phyloP scores from a whole-genome alignment of 129 eudicot genomes.

The Oenanthe sinensis region DNA sequence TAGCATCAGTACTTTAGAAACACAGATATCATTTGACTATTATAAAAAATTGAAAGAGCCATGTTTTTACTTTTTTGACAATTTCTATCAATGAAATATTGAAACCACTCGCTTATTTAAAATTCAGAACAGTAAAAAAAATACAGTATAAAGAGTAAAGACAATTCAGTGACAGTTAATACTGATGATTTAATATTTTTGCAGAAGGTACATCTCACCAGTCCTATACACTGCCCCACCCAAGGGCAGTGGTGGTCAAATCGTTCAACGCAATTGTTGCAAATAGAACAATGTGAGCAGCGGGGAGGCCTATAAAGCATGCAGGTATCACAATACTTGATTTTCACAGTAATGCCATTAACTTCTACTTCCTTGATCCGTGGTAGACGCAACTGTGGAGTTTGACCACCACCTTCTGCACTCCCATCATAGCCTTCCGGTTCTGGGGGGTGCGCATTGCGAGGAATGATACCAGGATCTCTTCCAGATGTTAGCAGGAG shows the following conservation, averaged over 20 bases:
- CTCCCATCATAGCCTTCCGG: constrained; percentile 84
- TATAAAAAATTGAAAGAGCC: not conserved
- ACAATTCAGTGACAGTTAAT: not conserved
- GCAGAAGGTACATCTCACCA: constrained; percentile 45
- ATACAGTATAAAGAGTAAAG: not conserved
- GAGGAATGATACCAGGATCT: constrained; percentile 99
- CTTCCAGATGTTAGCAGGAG: constrained; percentile 90
- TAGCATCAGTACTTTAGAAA: not conserved
- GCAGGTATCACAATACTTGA: constrained; percentile 97
- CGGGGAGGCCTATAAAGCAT: constrained; percentile 99
- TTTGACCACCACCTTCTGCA: constrained; percentile 73
- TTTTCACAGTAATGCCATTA: constrained; percentile 81
- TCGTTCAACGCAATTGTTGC: constrained; percentile 95
- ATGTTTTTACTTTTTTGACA: not conserved
- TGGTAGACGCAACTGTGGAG: constrained; percentile 85
- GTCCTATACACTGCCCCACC: constrained; percentile 99
- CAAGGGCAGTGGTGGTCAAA: constrained; percentile 99
- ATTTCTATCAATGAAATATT: not conserved
- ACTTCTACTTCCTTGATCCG: constrained; percentile 97
- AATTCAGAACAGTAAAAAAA: too few species aligned
- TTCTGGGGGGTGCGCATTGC: constrained; percentile 99
- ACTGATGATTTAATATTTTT: not conserved
- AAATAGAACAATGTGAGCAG: constrained; percentile 97
- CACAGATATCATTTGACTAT: not conserved
- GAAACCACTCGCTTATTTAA: not conserved